A percentile compares a stretch with the other conserved stretches of the same genome.
Conservation (phyloP, 805 yeast genomes). For the Blastobotrys chiropterorum region DNA sequence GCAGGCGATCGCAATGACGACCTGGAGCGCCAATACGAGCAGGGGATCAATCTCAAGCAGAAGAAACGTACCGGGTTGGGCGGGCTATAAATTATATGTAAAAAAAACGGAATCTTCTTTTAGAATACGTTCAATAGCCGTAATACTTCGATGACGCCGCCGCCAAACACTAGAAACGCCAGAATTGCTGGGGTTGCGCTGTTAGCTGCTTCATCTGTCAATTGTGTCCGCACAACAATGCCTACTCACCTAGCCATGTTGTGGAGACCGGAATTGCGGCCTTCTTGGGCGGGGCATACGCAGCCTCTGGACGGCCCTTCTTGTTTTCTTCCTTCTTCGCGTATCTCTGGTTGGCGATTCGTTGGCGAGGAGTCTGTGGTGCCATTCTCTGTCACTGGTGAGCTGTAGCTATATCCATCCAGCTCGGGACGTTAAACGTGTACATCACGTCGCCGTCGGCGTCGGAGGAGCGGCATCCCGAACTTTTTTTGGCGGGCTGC, state of each 20-base stretch:
- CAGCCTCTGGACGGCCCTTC: conserved; percentile 64
- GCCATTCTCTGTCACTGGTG: too few relatives aligned
- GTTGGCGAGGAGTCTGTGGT: conserved; percentile 77
- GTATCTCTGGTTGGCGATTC: conserved; percentile 79
- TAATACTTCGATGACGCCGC: conserved; percentile 68
- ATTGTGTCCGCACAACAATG: too few relatives aligned
- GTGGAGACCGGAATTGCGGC: conserved; percentile 50
- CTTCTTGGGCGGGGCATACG: conserved; percentile 19
- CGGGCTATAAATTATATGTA: background rate
- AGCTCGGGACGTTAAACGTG: background rate
- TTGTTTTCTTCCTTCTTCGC: conserved; percentile 66
- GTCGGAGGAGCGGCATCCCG: background rate
- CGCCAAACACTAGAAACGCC: conserved; percentile 70
- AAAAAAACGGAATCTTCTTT: conserved; percentile 4
- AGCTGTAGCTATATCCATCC: too few relatives aligned
- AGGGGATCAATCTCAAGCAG: conserved; percentile 17
- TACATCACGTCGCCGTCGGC: background rate
- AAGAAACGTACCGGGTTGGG: conserved; percentile 18
- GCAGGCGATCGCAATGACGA: conserved; percentile 10
- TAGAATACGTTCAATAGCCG: conserved; percentile 38
- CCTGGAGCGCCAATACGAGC: conserved; percentile 19
- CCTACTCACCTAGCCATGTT: conserved; percentile 58
- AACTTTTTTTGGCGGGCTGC: too few relatives aligned
- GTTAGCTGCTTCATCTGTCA: too few relatives aligned
- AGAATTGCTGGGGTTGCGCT: conserved; percentile 38